phyloP scores from a whole-genome alignment of 1,139 yeast species.

The Lodderomyces parapsilosis region DNA sequence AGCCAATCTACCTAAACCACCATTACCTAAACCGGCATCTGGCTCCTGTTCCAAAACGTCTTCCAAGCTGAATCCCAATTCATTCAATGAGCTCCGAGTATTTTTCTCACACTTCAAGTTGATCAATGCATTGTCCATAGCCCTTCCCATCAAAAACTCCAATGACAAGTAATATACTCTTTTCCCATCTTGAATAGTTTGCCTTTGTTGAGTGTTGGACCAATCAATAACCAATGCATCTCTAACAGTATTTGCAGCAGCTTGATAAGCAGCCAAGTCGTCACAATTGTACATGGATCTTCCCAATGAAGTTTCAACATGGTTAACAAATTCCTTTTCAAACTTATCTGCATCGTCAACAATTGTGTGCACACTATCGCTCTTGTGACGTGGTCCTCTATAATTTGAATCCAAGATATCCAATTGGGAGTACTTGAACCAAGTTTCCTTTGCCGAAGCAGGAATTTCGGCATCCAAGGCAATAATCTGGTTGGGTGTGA shows the following conservation, averaged over 20 bases:
- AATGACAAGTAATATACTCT: slow-evolving; percentile 83
- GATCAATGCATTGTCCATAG: slow-evolving; percentile 90
- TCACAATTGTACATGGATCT: slow-evolving; percentile 91
- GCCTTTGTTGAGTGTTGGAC: slow-evolving; percentile 91
- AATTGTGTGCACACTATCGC: slow-evolving; percentile 12
- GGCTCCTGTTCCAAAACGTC: slow-evolving; percentile 85
- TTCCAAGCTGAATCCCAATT: slow-evolving; percentile 84
- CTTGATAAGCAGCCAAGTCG: slow-evolving; percentile 88
- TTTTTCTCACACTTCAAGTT: slow-evolving; percentile 59
- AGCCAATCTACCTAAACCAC: slow-evolving; percentile 92
- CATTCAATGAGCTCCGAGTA: slow-evolving; percentile 57
- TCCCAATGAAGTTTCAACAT: slow-evolving; percentile 87
- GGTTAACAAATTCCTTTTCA: slow-evolving; percentile 70
- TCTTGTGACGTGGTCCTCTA: slow-evolving; percentile 7
- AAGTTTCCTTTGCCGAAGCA: slow-evolving; percentile 66
- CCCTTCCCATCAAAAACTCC: slow-evolving; percentile 94
- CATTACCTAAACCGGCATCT: slow-evolving; percentile 93
- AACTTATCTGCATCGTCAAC: slow-evolving; percentile 48
- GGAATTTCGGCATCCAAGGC: slow-evolving; percentile 84
- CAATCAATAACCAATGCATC: slow-evolving; percentile 83
- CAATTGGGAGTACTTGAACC: slow-evolving; percentile 63
- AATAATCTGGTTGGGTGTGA: slow-evolving; percentile 85
- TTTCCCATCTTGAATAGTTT: slow-evolving; percentile 81
- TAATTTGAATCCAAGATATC: slow-evolving; percentile 26
- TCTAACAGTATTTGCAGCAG: slow-evolving; percentile 75